Evolutionary conservation across 2,329 filamentous ascomycete species (phyloP).

Genomic region (Calonectria crousiana): DNA sequence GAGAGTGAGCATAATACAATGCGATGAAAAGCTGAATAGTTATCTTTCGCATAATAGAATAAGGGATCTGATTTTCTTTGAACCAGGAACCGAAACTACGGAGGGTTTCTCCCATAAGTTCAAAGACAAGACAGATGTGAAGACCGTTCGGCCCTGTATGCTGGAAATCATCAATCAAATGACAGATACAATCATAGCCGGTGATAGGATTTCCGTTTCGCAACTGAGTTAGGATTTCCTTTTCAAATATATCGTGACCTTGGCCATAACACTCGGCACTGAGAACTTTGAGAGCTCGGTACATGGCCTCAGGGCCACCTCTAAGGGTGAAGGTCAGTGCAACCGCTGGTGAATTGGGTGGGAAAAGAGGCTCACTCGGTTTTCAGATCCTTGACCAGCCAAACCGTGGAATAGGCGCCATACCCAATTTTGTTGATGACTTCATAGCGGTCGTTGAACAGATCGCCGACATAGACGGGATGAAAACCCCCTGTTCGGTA

Average conservation of each 20-base stretch:
- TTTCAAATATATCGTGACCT: slow-evolving; percentile 31
- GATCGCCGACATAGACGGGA: background rate
- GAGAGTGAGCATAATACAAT: slow-evolving; percentile 35
- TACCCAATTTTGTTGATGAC: background rate
- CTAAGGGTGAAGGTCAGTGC: too few relatives aligned
- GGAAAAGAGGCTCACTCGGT: background rate
- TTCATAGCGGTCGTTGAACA: background rate
- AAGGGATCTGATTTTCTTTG: slow-evolving; percentile 23
- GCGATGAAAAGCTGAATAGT: slow-evolving; percentile 34
- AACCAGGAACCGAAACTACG: slow-evolving; percentile 34
- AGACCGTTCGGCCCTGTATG: slow-evolving; percentile 46
- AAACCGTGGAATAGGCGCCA: background rate
- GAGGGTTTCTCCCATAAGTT: slow-evolving; percentile 46
- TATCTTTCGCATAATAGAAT: slow-evolving; percentile 27
- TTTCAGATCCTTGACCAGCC: background rate
- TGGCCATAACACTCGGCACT: slow-evolving; percentile 23
- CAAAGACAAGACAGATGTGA: slow-evolving; percentile 47
- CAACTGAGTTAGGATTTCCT: slow-evolving; percentile 33
- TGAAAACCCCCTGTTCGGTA: background rate
- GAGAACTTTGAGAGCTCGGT: slow-evolving; percentile 45
- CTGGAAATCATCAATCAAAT: slow-evolving; percentile 41
- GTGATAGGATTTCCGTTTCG: slow-evolving; percentile 13
- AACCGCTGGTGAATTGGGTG: too few relatives aligned
- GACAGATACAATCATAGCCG: slow-evolving; percentile 26
- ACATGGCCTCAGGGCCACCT: slow-evolving; percentile 26